These are phyloP conservation scores for Colletotrichum sp. DNA, from an alignment of 2,329 filamentous ascomycete genomes.

Conservation along the genomic window DNA sequence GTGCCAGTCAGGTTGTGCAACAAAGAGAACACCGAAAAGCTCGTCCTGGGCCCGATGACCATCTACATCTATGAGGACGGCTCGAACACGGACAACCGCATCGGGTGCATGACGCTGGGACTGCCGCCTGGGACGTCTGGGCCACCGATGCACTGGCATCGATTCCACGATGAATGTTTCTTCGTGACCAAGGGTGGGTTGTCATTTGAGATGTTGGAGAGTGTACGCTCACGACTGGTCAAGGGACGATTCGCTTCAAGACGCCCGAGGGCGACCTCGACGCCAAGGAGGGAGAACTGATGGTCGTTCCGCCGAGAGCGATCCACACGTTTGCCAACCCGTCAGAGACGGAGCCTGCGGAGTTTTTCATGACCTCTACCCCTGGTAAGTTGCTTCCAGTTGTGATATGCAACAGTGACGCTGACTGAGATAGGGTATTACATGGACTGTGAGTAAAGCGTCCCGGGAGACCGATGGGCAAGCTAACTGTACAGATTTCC, in stretches of 20 bases:
- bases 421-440: conserved; percentile 32
- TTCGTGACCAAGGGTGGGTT: conserved; percentile 35
- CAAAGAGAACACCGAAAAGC: conserved; percentile 32
- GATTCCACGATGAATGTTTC: conserved; percentile 41
- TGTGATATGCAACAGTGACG: not conserved
- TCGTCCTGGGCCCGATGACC: conserved; percentile 35
- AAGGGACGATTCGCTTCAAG: conserved; percentile 34
- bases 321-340: conserved; percentile 40
- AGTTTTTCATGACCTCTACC: conserved; percentile 42
- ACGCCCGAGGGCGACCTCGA: conserved; percentile 35
- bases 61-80: conserved; percentile 40
- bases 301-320: conserved; percentile 39
- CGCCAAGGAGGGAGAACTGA: conserved; percentile 34
- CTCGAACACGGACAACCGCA: conserved; percentile 35
- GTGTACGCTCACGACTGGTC: not conserved
- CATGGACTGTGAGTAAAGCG: conserved; percentile 35
- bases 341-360: conserved; percentile 33
- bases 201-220: not conserved
- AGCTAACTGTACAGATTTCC: conserved; percentile 32
- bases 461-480: not conserved
- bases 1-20: conserved; percentile 32
- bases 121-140: conserved; percentile 34
- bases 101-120: conserved; percentile 34
- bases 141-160: conserved; percentile 42
- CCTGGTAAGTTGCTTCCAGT: conserved; percentile 26